phyloP scores from a whole-genome alignment of 164 flowering plant species.

The Buxus sempervirens region DNA sequence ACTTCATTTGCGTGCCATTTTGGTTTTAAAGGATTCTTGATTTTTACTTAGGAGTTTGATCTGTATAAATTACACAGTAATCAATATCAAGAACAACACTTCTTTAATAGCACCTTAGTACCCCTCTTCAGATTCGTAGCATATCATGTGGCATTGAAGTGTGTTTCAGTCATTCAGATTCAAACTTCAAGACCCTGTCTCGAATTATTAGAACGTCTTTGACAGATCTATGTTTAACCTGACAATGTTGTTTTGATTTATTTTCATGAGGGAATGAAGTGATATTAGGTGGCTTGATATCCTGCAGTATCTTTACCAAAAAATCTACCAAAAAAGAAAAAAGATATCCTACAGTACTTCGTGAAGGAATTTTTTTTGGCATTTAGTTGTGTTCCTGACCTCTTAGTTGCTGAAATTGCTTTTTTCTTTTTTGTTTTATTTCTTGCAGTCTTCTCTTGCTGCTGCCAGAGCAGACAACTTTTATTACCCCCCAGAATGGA shows the following conservation, averaged over 20 bases:
- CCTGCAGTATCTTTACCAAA: not conserved
- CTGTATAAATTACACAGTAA: not conserved
- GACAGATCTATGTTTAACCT: too few relatives aligned
- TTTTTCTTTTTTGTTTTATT: conserved; percentile 9
- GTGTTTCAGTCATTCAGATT: too few relatives aligned
- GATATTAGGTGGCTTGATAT: not conserved
- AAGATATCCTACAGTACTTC: not conserved
- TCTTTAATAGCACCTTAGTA: too few relatives aligned
- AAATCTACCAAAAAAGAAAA: too few relatives aligned
- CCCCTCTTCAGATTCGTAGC: too few relatives aligned
- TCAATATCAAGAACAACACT: too few relatives aligned
- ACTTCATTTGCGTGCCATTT: not conserved
- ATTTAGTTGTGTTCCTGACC: too few relatives aligned
- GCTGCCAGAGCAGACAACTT: conserved; percentile 99
- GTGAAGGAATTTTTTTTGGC: not conserved
- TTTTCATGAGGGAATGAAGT: too few relatives aligned
- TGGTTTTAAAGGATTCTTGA: not conserved
- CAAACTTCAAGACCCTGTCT: too few relatives aligned
- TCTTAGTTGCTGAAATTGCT: not conserved
- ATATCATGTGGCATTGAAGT: too few relatives aligned
- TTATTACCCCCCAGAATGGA: conserved; percentile 99
- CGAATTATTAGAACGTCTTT: too few relatives aligned
- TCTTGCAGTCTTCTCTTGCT: conserved; percentile 92
- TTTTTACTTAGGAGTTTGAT: not conserved
- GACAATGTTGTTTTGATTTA: too few relatives aligned